A percentile compares a stretch with the other conserved stretches of the same genome.
phyloP scores from a whole-genome alignment of 2,329 filamentous ascomycete species.

The Colletotrichum cuscutae region DNA sequence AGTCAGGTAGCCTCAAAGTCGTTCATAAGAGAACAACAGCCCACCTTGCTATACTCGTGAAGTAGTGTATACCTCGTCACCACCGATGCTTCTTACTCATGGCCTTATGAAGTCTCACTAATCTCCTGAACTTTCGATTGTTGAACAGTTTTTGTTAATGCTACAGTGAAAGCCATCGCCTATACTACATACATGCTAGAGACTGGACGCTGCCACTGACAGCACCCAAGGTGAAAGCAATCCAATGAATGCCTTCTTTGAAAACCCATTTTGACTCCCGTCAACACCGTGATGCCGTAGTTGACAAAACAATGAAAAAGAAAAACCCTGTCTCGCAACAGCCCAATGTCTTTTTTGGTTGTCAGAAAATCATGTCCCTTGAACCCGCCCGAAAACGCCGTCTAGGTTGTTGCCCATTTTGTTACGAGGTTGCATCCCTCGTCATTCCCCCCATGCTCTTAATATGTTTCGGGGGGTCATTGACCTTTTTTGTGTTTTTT shows the following conservation, averaged over 20 bases:
- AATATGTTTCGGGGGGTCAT: not conserved
- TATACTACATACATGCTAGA: not conserved
- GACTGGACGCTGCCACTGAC: not conserved
- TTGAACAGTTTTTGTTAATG: not conserved
- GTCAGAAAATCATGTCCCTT: not conserved
- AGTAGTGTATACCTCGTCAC: accelerated
- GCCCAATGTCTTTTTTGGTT: not conserved
- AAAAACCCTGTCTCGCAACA: constrained; percentile 19
- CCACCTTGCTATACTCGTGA: too few relatives aligned
- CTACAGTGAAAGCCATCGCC: not conserved
- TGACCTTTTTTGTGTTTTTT: not conserved
- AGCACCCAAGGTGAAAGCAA: not conserved
- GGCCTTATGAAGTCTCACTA: not conserved
- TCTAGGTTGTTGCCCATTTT: constrained; percentile 14
- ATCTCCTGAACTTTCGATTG: not conserved
- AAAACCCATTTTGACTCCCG: not conserved
- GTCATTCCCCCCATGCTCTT: not conserved
- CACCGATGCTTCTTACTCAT: not conserved
- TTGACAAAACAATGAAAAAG: not conserved
- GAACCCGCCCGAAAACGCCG: constrained; percentile 21
- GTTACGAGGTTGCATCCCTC: not conserved
- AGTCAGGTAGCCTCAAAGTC: too few relatives aligned
- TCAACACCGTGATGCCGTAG: not conserved
- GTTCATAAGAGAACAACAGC: too few relatives aligned
- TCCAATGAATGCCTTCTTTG: not conserved